These are phyloP conservation scores for Arthrobotrys sinensis DNA, from an alignment of 2,329 filamentous ascomycete species.

Conservation along the genomic window DNA sequence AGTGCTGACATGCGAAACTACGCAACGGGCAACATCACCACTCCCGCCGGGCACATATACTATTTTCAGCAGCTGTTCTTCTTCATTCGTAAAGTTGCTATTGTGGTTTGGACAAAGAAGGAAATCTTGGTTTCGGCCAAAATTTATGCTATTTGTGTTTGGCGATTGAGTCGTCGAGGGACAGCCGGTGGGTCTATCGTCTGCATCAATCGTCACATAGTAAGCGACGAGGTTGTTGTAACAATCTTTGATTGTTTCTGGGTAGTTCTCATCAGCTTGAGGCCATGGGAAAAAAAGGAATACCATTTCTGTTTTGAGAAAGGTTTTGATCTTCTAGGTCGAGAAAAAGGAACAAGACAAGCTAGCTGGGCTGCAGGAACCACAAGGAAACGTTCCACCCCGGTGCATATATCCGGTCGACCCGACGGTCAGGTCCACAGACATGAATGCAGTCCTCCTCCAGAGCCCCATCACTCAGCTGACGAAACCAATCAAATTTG, in stretches of 20 bases:
- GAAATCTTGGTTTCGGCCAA: slow-evolving; percentile 33
- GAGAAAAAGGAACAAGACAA: slow-evolving; percentile 32
- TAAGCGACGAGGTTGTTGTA: slow-evolving; percentile 42
- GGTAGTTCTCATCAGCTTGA: slow-evolving; percentile 17
- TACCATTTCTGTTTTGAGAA: slow-evolving; percentile 13
- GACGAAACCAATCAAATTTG: slow-evolving; percentile 52
- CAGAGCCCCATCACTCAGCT: slow-evolving; percentile 57
- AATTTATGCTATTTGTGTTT: slow-evolving; percentile 59
- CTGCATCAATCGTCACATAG: slow-evolving; percentile 38
- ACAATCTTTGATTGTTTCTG: not conserved
- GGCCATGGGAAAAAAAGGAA: slow-evolving; percentile 31
- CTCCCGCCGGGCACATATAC: slow-evolving; percentile 38
- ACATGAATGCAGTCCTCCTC: slow-evolving; percentile 25
- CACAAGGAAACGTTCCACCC: slow-evolving; percentile 38
- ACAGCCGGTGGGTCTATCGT: slow-evolving; percentile 33
- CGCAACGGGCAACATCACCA: slow-evolving; percentile 51
- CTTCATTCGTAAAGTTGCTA: slow-evolving; percentile 36
- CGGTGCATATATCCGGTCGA: slow-evolving; percentile 54
- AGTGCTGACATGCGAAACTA: slow-evolving; percentile 61
- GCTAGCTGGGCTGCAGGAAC: slow-evolving; percentile 57
- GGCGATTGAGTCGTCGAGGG: slow-evolving; percentile 5
- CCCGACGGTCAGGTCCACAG: slow-evolving; percentile 47
- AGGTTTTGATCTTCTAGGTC: slow-evolving; percentile 11
- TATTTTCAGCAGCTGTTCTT: slow-evolving; percentile 57
- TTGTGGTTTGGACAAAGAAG: slow-evolving; percentile 38